Evolutionary conservation across 2,329 filamentous ascomycete species (phyloP).

Genomic region (Fusarium haematococcum): DNA sequence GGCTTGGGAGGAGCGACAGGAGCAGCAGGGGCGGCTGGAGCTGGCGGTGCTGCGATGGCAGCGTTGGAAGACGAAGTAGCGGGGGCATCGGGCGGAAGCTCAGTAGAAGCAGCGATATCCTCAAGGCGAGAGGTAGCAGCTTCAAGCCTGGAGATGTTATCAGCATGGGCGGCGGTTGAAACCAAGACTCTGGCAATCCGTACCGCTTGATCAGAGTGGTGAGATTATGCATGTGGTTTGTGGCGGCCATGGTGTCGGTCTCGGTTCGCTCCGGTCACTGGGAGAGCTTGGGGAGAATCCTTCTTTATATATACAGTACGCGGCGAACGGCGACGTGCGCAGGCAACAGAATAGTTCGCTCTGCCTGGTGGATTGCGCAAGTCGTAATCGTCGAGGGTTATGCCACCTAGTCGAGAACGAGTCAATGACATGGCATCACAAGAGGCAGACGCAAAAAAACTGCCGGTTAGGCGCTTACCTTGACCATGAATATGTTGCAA

Average conservation of each 20-base stretch:
- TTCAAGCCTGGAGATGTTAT: constrained; percentile 80
- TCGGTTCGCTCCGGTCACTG: background rate
- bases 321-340: background rate
- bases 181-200: constrained; percentile 5
- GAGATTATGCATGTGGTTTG: constrained; percentile 93
- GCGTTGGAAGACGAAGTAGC: constrained; percentile 47
- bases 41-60: constrained; percentile 49
- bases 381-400: constrained; percentile 3
- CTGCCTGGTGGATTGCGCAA: constrained; percentile 23
- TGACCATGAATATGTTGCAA: background rate
- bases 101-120: constrained; percentile 88
- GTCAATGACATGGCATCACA: background rate
- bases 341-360: constrained; percentile 27
- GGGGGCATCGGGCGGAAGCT: constrained; percentile 65
- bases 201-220: constrained; percentile 99
- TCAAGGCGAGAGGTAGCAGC: constrained; percentile 95
- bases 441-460: background rate
- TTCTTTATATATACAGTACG: background rate
- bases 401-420: background rate
- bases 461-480: background rate
- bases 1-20: constrained; percentile 53
- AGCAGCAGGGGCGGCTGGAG: constrained; percentile 43
- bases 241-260: constrained; percentile 70
- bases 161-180: constrained; percentile 51
- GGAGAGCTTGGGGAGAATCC: background rate